A percentile compares a stretch with the other conserved stretches of the same genome.
These are phyloP conservation scores for Microthyrium microscopicum DNA, from an alignment of 2,329 filamentous ascomycete species.

Conservation along the genomic window DNA sequence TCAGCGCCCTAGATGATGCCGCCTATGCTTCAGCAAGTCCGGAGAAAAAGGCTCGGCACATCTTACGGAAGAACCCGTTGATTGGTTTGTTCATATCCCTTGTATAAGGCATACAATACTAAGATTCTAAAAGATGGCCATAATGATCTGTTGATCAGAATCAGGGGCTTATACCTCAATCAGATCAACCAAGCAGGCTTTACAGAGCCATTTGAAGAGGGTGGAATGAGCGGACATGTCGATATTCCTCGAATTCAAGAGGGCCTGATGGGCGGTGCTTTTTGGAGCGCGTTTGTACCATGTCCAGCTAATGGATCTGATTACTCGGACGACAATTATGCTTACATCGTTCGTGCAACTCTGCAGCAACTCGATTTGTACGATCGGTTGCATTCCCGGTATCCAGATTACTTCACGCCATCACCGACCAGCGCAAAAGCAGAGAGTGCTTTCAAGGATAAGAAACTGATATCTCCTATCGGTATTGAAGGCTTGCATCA, in stretches of 20 bases:
- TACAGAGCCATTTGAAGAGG: conserved; percentile 55
- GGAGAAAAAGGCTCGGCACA: too few species aligned
- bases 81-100: too few species aligned
- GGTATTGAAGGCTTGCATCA: conserved; percentile 84
- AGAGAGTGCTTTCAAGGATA: conserved; percentile 30
- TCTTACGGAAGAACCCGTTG: too few species aligned
- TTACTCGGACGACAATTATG: conserved; percentile 58
- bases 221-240: conserved; percentile 52
- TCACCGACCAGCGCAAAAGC: conserved; percentile 44
- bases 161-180: conserved; percentile 53
- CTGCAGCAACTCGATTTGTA: conserved; percentile 62
- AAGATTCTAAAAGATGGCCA: conserved; percentile 71
- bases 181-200: conserved; percentile 63
- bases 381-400: conserved; percentile 43
- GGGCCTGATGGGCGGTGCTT: conserved; percentile 67
- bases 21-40: too few species aligned
- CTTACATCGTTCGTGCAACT: conserved; percentile 51
- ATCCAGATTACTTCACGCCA: conserved; percentile 53
- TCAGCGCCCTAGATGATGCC: too few species aligned
- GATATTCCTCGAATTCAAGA: conserved; percentile 60
- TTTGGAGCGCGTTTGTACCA: conserved; percentile 75
- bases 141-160: conserved; percentile 65
- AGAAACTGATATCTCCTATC: conserved; percentile 54
- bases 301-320: conserved; percentile 59
- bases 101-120: too few species aligned